Percentiles rank a stretch among this genome's conserved stretches.
Conservation (phyloP, 2,329 filamentous ascomycete genomes). For the Penicillium fuscoglaucum region DNA sequence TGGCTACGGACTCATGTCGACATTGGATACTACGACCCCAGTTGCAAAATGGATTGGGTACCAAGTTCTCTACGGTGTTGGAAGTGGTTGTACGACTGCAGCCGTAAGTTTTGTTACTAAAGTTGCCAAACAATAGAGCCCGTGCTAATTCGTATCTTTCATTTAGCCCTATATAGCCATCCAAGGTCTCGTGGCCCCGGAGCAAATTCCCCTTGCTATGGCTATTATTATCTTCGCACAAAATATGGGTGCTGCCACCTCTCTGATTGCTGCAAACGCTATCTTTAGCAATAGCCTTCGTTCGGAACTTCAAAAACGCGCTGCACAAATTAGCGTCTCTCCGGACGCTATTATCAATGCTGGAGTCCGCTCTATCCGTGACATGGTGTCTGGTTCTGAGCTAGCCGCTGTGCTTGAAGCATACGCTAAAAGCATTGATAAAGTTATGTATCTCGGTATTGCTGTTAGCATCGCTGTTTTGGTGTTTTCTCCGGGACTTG, state of each 20-base stretch:
- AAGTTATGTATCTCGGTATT: constrained; percentile 33
- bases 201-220: constrained; percentile 31
- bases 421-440: constrained; percentile 30
- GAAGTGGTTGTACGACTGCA: constrained; percentile 14
- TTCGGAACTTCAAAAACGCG: constrained; percentile 18
- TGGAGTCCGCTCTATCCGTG: constrained; percentile 28
- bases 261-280: constrained; percentile 31
- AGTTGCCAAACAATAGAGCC: not conserved
- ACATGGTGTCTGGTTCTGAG: constrained; percentile 24
- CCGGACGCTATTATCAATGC: constrained; percentile 26
- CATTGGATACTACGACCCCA: constrained; percentile 23
- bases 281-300: constrained; percentile 31
- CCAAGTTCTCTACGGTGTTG: constrained; percentile 31
- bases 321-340: constrained; percentile 14
- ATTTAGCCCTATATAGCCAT: constrained; percentile 30
- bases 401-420: constrained; percentile 28
- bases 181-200: constrained; percentile 25
- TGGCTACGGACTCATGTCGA: constrained; percentile 36
- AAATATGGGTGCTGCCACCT: constrained; percentile 35
- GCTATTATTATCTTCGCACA: constrained; percentile 35
- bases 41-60: constrained; percentile 33
- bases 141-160: not conserved
- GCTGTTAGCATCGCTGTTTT: constrained; percentile 24
- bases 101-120: constrained; percentile 8
- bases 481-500: constrained; percentile 28